Base-by-base conservation (phyloP, 306 rosid species). In the Carpinus fangiana region DNA sequence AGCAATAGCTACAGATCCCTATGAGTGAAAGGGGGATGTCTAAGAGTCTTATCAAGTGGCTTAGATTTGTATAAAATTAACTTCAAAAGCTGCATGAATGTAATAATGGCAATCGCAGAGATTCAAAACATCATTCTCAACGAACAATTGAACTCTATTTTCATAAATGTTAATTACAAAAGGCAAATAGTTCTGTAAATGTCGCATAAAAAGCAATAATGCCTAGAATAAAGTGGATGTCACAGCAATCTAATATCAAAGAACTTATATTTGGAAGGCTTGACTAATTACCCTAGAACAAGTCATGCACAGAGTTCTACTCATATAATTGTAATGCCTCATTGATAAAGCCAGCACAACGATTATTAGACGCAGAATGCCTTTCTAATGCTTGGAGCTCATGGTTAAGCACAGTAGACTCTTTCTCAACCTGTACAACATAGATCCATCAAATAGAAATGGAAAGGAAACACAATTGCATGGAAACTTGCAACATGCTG, bases 241-340 rank as follows among this genome's bases (percentile, higher is more conserved):
- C 70, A 62, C 46, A 64, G 47, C 3, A 52, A 45, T 62, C 68
- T 28, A 14, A 62, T 12, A 56, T 26, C 38, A 51, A 46, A 56
- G 67, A 26, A 26, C 18, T 17, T 74, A 70, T 45, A 51, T 41
- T 9, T 48, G 28, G 46, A 73, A 62, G 57, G 59, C 56, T 28
- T 73, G 56, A 56, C 53, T 69, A 65, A 55, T 86, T 90, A 92
- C 98, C 98, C 71, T 90, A 86, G 80, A 90, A 90, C 83, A 89
- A 61, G 76, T 76, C 82, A 79, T 82, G 81, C 48, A 70, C 61
- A 51, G 82, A 74, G 76, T 64, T 84, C 17, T 74, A 78, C 61
- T 82, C 87, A 50, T 79, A 81, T 66, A 80, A 41, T 60, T 82
- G 80, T 72, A 84, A 69, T 20, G 87, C 84, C 80, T 90, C 98